phyloP scores from a whole-genome alignment of 1,284 basidiomycete genomes.

The Moesziomyces sp. region DNA sequence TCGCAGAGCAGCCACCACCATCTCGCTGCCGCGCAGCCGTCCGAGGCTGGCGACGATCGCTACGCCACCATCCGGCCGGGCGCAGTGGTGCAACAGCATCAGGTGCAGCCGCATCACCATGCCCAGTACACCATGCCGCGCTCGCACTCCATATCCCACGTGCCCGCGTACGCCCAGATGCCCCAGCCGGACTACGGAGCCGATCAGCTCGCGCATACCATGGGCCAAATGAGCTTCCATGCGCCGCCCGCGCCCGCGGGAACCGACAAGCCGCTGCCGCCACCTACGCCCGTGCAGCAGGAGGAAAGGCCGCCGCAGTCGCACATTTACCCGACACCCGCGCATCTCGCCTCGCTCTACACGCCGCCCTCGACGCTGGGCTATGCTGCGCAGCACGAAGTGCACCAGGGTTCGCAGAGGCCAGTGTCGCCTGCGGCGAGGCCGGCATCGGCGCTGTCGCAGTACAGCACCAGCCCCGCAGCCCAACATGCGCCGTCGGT shows the following conservation, averaged over 20 bases:
- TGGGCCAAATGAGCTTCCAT: conserved; percentile 41
- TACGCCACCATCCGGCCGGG: conserved; percentile 41
- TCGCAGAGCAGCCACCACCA: conserved; percentile 39
- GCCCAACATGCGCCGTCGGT: conserved; percentile 29
- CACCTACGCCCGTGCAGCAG: conserved; percentile 14
- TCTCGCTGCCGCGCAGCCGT: conserved; percentile 7
- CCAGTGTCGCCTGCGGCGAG: conserved; percentile 38
- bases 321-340: conserved; percentile 45
- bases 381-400: not conserved
- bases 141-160: conserved; percentile 40
- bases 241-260: conserved; percentile 6
- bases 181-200: conserved; percentile 37
- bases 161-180: conserved; percentile 28
- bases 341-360: conserved; percentile 43
- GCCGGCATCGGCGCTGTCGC: conserved; percentile 31
- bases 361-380: conserved; percentile 19
- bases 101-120: not conserved
- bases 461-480: conserved; percentile 33
- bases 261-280: conserved; percentile 25
- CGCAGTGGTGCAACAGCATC: conserved; percentile 2
- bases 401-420: conserved; percentile 17
- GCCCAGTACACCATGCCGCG: conserved; percentile 26
- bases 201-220: conserved; percentile 36
- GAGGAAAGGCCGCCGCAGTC: conserved; percentile 40
- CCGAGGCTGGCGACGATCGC: conserved; percentile 24